phyloP scores from a whole-genome alignment of 2,329 filamentous ascomycete species.

The Monilinia polystroma region DNA sequence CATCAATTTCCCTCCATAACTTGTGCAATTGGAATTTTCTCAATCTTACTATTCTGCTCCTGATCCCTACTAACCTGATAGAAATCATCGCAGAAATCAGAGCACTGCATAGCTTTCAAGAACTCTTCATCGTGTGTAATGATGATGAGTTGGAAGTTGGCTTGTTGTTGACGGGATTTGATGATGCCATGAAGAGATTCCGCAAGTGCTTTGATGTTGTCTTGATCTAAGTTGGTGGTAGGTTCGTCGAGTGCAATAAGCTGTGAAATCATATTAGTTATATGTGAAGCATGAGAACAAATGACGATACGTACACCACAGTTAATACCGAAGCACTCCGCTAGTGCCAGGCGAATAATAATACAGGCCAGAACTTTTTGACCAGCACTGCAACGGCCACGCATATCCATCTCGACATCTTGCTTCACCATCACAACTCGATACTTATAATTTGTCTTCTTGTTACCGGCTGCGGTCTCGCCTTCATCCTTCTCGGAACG shows the following conservation, averaged over 20 bases:
- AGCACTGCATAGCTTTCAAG: conserved; percentile 86
- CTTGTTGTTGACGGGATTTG: conserved; percentile 74
- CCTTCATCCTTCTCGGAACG: conserved; percentile 81
- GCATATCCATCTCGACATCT: conserved; percentile 99
- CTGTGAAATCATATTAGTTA: conserved; percentile 29
- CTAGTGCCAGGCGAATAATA: conserved; percentile 92
- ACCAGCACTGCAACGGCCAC: conserved; percentile 91
- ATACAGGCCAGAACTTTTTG: conserved; percentile 97
- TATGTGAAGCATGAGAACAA: conserved; percentile 9
- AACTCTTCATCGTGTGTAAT: conserved; percentile 99
- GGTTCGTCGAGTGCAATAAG: conserved; percentile 96
- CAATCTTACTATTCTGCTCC: conserved; percentile 84
- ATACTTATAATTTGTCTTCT: conserved; percentile 89
- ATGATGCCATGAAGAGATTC: conserved; percentile 86
- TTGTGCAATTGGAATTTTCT: conserved; percentile 41
- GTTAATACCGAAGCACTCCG: conserved; percentile 93
- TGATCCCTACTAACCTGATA: conserved; percentile 82
- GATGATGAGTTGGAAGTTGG: conserved; percentile 96
- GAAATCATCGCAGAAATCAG: conserved; percentile 89
- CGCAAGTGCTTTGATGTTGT: conserved; percentile 91
- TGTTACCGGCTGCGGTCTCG: conserved; percentile 46
- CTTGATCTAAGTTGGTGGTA: conserved; percentile 91
- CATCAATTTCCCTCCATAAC: conserved; percentile 19
- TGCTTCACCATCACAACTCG: conserved; percentile 97
- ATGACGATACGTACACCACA: conserved; percentile 61